Evolutionary conservation across 2,329 filamentous ascomycete genomes (phyloP).

Genomic region (Cladosporium oxysporum): DNA sequence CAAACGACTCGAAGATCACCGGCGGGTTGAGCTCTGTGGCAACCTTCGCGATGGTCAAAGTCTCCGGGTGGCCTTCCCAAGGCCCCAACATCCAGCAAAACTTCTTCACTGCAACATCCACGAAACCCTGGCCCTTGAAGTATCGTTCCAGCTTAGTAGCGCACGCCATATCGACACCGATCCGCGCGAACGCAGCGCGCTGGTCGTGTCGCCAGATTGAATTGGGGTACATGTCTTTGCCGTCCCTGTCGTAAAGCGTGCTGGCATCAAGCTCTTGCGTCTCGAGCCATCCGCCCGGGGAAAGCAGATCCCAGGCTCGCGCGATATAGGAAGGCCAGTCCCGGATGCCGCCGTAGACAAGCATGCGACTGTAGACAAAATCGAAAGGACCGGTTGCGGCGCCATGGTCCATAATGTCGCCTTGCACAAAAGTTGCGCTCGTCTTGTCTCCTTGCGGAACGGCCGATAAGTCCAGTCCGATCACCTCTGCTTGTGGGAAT

Average conservation of each 20-base stretch:
- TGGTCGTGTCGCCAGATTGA: neutral
- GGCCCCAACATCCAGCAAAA: conserved; percentile 7
- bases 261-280: neutral
- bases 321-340: neutral
- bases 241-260: neutral
- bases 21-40: neutral
- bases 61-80: conserved; percentile 11
- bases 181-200: neutral
- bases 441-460: neutral
- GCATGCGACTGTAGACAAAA: neutral
- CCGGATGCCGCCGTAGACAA: neutral
- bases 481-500: neutral
- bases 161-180: neutral
- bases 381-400: neutral
- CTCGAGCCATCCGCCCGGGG: neutral
- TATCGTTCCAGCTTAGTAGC: neutral
- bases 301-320: neutral
- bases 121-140: neutral
- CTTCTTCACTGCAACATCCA: neutral
- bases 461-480: neutral
- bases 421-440: neutral
- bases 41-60: neutral
- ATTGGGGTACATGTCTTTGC: neutral
- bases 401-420: neutral
- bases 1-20: neutral